Base-by-base conservation (phyloP, 169 alveolate species). In the Plasmodium malariae region DNA sequence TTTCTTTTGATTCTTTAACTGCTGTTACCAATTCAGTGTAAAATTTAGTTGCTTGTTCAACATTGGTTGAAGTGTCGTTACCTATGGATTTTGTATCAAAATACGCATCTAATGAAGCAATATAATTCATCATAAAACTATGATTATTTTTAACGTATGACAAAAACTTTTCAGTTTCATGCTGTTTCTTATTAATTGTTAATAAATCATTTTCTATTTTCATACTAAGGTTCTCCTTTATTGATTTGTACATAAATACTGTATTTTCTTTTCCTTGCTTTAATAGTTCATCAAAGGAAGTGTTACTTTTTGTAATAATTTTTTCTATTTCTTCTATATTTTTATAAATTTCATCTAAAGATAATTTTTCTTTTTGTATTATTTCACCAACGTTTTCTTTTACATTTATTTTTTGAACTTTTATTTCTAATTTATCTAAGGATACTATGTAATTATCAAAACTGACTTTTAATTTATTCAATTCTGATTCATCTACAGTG, bases 21-120 rank as follows among this genome's bases (percentile, higher is more conserved):
- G 40, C 12, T 37, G 11, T 14, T 30, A 34, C 40, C 40, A 68
- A 48, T 11, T 68, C 62, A 6, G 55, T 34, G 28, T 24, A 37
- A 68, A 37, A 19, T 17, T 19, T 34, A 68, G 7, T 68, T 68
- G 63, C 78, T 11, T 68, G 62, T 68, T 17, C 28, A 26, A 40
- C 19, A 6, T 37, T 68, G 26, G 62, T 19, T 68, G 2, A 7
- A 19, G 59, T 60, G 17, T 68, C 9, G 9, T 21, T 40, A 2
- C 30, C 40, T 26, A 19, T 26, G 6, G 17, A 9, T 12, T 68
- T 68, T 68, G 3, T 26, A 40, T 3, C 59, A 37, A 37, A 49
- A 14, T 68, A n/a, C 5, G 19, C n/a, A 37, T 40, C 19, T 40
- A 68, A 40, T 48, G 55, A 14, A 40, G 17, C 63, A 37, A 68